Percentiles rank a stretch among this genome's conserved stretches.
phyloP scores from a whole-genome alignment of 805 yeast species.

The Yamadazyma phyllophila region DNA sequence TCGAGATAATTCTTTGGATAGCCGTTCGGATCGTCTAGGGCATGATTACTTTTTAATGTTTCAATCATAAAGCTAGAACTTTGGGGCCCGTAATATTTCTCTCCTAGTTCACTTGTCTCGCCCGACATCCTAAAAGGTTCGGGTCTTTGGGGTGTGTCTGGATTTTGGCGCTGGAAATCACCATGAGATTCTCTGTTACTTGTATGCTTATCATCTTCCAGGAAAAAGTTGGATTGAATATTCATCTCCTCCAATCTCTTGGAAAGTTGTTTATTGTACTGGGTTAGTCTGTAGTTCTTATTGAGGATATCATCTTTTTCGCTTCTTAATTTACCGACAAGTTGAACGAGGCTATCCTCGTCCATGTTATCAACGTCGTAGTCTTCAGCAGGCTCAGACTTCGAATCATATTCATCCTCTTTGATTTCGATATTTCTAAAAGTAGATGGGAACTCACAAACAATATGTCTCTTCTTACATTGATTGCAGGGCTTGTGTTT shows the following conservation, averaged over 20 bases:
- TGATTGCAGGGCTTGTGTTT: conserved; percentile 40
- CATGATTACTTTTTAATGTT: conserved; percentile 19
- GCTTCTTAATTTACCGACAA: conserved; percentile 16
- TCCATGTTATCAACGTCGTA: not conserved
- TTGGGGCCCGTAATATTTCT: conserved; percentile 51
- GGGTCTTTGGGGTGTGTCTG: not conserved
- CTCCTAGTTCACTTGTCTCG: conserved; percentile 38
- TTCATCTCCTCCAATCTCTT: conserved; percentile 8
- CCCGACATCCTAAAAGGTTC: conserved; percentile 23
- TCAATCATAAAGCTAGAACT: conserved; percentile 49
- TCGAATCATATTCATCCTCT: conserved; percentile 10
- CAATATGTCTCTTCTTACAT: conserved; percentile 35
- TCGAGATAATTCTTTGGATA: conserved; percentile 13
- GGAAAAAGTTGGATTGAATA: conserved; percentile 7
- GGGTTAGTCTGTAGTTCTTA: conserved; percentile 18
- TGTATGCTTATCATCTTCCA: not conserved
- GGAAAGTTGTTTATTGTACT: conserved; percentile 14
- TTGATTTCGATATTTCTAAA: conserved; percentile 42
- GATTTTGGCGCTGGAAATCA: not conserved
- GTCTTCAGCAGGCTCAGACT: conserved; percentile 1
- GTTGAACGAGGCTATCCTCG: not conserved
- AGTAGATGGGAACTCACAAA: conserved; percentile 46
- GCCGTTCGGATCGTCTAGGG: conserved; percentile 1
- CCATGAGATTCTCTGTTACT: no score
- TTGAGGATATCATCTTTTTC: conserved; percentile 22